Evolutionary conservation across 2,329 filamentous ascomycete species (phyloP).

Genomic region (Pleoardoris graminearum): DNA sequence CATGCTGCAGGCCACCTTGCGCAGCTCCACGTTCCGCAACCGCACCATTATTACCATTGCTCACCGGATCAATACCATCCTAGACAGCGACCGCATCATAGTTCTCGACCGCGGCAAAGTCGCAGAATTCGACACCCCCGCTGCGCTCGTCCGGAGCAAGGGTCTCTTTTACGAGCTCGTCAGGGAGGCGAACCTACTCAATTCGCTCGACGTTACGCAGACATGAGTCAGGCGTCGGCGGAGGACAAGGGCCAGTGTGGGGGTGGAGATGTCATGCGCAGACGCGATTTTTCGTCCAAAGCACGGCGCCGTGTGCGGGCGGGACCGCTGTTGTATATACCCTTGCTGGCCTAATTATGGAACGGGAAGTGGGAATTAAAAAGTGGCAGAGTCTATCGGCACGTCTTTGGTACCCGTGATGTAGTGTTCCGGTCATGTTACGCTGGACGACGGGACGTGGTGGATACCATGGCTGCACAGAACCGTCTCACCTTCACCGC

Average conservation of each 20-base stretch:
- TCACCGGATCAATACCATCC: slow-evolving; percentile 96
- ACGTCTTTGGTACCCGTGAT: background rate
- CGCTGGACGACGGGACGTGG: background rate
- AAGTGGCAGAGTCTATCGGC: background rate
- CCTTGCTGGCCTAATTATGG: background rate
- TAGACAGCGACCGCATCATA: slow-evolving; percentile 85
- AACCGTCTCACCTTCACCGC: slow-evolving; percentile 1
- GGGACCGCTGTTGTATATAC: slow-evolving; percentile 6
- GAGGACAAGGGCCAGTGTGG: background rate
- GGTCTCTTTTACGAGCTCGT: slow-evolving; percentile 89
- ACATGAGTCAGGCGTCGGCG: slow-evolving; percentile 3
- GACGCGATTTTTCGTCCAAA: background rate
- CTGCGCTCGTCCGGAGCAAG: slow-evolving; percentile 71
- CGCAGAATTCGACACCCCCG: slow-evolving; percentile 88
- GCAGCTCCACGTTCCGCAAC: slow-evolving; percentile 75
- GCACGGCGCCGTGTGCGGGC: background rate
- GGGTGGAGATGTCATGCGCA: slow-evolving; percentile 5
- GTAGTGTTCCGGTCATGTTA: too few relatives aligned
- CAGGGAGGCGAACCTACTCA: slow-evolving; percentile 79
- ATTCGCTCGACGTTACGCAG: slow-evolving; percentile 28
- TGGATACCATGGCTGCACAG: background rate
- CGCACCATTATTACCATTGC: slow-evolving; percentile 98
- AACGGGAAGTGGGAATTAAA: background rate
- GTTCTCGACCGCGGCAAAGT: slow-evolving; percentile 90
- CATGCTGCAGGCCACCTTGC: slow-evolving; percentile 65